Base-by-base conservation (phyloP, 805 yeast species). In the Hemisphaericaspora nanyangensis region DNA sequence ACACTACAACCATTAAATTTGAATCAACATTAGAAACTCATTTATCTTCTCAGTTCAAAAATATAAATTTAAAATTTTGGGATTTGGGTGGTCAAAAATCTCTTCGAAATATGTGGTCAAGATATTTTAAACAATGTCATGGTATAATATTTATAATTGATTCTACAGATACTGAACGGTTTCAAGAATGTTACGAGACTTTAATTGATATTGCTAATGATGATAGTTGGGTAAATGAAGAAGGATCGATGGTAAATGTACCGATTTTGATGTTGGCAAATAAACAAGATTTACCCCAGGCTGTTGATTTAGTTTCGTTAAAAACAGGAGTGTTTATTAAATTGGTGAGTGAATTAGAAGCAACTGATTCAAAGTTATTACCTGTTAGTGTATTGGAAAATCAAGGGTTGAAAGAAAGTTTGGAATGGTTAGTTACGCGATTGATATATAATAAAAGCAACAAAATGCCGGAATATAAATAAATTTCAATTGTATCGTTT, bases 231-330 rank as follows among this genome's bases (percentile, higher is more conserved):
- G 38, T 72, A 26, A 37, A 39, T 22, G 39, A 39, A 10, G 43
- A 45, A 31, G 49, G 28, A 18, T 40, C 29, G 10, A 45, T 49
- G 20, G 89, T 64, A 40, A 69, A 95, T 22, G 82, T 89, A 13
- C 99, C 98, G 1, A 79, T 91, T 7, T 69, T 91, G 41, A 91
- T 91, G 96, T 70, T 91, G 54, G 98, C 97, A 6, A 91, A 93
- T 60, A 93, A 93, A 58, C 96, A 90, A 65, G 98, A 93, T 50
- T 58, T 68, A 43, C 74, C 74, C 24, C 68, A 66, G 42, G 74
- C 73, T 24, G 70, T 65, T 18, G 74, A 68, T 42, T 56, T 68
- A 48, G 72, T 68, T 30, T 48, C 65, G 84, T 85, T 61, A 74
- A 93, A 55, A 82, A 91, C 69, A 77, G 93, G 74, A 65, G 91